phyloP scores from a whole-genome alignment of 2,329 filamentous ascomycete genomes.

The Xylariaceae sp. region DNA sequence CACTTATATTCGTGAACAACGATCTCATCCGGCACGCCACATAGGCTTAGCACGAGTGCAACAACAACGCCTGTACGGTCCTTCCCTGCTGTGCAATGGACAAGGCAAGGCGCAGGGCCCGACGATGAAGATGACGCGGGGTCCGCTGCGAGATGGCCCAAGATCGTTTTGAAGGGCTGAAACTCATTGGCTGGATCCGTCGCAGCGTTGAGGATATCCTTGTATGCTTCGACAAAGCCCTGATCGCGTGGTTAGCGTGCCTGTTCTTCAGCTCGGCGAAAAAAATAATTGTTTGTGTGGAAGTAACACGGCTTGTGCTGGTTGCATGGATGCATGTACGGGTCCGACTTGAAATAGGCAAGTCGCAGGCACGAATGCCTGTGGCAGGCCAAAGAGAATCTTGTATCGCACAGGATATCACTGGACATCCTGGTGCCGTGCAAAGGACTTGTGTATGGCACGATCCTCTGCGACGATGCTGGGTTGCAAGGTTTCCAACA shows the following conservation, averaged over 20 bases:
- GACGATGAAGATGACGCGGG: slow-evolving; percentile 10
- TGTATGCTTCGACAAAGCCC: slow-evolving; percentile 61
- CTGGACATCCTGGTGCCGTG: slow-evolving; percentile 7
- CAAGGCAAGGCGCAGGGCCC: slow-evolving; percentile 45
- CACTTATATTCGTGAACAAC: slow-evolving; percentile 46
- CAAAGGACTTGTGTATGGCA: background rate
- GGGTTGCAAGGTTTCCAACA: background rate
- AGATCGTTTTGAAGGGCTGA: slow-evolving; percentile 47
- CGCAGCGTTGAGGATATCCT: slow-evolving; percentile 52
- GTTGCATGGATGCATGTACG: background rate
- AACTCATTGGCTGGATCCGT: slow-evolving; percentile 43
- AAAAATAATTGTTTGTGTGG: background rate
- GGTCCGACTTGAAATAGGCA: background rate
- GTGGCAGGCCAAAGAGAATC: background rate
- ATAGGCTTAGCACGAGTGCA: slow-evolving; percentile 54
- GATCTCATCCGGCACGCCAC: slow-evolving; percentile 48
- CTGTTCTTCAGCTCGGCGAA: background rate
- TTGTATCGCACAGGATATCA: slow-evolving; percentile 4
- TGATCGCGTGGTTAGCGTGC: slow-evolving; percentile 23
- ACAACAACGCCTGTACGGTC: slow-evolving; percentile 63
- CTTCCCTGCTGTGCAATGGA: slow-evolving; percentile 66
- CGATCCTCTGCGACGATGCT: background rate
- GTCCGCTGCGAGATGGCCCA: slow-evolving; percentile 49
- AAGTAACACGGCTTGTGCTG: background rate
- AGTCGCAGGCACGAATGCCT: background rate